Conservation (phyloP, 192 early-diverging fungal species). For the Thamnidium elegans region DNA sequence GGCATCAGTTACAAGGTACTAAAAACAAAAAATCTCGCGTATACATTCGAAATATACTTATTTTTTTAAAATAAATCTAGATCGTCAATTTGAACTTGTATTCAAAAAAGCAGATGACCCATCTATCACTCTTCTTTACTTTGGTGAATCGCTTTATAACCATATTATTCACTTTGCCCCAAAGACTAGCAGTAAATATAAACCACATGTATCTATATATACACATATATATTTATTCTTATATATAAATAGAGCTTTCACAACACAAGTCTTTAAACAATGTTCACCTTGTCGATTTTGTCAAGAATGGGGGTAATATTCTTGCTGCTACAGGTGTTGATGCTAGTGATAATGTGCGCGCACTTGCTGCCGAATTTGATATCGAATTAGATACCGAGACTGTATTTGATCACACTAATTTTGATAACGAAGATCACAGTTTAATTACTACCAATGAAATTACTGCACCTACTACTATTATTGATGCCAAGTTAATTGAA, state of each 20-base stretch:
- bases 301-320: slow-evolving; percentile 90
- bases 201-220: background rate
- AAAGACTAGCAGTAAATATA: slow-evolving; percentile 54
- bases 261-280: background rate
- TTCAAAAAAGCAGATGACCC: slow-evolving; percentile 53
- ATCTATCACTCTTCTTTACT: slow-evolving; percentile 51
- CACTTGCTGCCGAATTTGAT: slow-evolving; percentile 87
- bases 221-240: background rate
- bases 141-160: slow-evolving; percentile 69
- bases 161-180: slow-evolving; percentile 83
- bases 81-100: slow-evolving; percentile 58
- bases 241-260: background rate
- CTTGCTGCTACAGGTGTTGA: slow-evolving; percentile 67
- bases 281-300: slow-evolving; percentile 71
- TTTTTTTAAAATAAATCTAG: slow-evolving; percentile 35
- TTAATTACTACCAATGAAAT: slow-evolving; percentile 50
- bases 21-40: background rate
- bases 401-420: slow-evolving; percentile 72
- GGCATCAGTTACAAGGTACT: slow-evolving; percentile 55
- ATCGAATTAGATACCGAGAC: slow-evolving; percentile 74
- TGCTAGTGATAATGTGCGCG: slow-evolving; percentile 66
- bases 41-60: background rate
- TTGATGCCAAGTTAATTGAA: slow-evolving; percentile 36
- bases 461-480: slow-evolving; percentile 41
- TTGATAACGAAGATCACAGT: slow-evolving; percentile 50